Conservation (phyloP, 371 early-diverging fungal species). For the Chytridium lagenaria region DNA sequence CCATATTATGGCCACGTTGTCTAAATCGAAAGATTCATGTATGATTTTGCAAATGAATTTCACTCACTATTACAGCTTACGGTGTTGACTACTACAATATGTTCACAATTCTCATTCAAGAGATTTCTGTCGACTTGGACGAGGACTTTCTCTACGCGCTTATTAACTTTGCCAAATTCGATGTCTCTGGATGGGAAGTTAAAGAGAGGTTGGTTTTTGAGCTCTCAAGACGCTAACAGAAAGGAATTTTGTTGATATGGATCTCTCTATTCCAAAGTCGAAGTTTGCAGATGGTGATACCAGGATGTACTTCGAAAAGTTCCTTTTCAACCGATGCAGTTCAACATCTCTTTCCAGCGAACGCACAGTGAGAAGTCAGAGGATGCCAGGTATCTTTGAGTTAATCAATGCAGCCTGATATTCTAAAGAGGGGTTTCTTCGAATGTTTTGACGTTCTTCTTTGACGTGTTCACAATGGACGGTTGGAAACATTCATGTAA, state of each 20-base stretch:
- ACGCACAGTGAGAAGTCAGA: slow-evolving; percentile 75
- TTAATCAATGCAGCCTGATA: slow-evolving; percentile 35
- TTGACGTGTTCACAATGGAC: slow-evolving; percentile 95
- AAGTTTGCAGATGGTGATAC: slow-evolving; percentile 66
- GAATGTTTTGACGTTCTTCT: slow-evolving; percentile 56
- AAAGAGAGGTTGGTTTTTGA: slow-evolving; percentile 31
- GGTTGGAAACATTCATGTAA: slow-evolving; percentile 91
- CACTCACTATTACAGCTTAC: slow-evolving; percentile 56
- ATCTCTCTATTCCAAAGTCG: slow-evolving; percentile 70
- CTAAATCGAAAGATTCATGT: slow-evolving; percentile 80
- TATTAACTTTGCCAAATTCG: slow-evolving; percentile 82
- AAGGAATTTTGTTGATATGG: slow-evolving; percentile 46
- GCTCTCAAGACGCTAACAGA: neutral
- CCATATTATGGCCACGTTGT: slow-evolving; percentile 57
- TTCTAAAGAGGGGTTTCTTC: slow-evolving; percentile 35
- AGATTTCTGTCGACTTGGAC: slow-evolving; percentile 90
- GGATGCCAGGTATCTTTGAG: slow-evolving; percentile 58
- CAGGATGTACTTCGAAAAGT: slow-evolving; percentile 91
- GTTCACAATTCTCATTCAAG: slow-evolving; percentile 87
- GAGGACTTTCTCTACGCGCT: slow-evolving; percentile 87
- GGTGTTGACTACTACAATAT: slow-evolving; percentile 92
- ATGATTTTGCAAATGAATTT: slow-evolving; percentile 14
- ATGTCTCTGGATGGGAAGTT: slow-evolving; percentile 63
- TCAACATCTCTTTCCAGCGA: slow-evolving; percentile 91
- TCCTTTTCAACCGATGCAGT: slow-evolving; percentile 93